Conservation (phyloP, 768 basidiomycete species). For the Hydnum rufescens region DNA sequence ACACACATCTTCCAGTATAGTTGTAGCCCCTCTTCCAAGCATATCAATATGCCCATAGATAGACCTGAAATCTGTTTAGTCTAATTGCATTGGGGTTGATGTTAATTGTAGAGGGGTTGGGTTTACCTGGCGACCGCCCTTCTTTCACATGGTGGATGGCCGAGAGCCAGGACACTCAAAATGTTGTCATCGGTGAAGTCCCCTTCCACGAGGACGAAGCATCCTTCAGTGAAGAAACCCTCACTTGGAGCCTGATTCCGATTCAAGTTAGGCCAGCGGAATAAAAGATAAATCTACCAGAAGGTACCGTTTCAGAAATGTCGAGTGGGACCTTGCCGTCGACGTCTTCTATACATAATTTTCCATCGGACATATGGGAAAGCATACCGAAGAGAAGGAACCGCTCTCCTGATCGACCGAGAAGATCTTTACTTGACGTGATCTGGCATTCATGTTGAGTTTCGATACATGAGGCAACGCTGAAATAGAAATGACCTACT, state of each 20-base stretch:
- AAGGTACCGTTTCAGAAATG: conserved; percentile 60
- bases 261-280: not conserved
- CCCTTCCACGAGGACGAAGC: conserved; percentile 86
- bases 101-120: not conserved
- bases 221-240: conserved; percentile 91
- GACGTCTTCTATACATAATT: conserved; percentile 76
- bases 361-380: conserved; percentile 72
- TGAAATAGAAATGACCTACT: conserved; percentile 27
- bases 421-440: conserved; percentile 85
- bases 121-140: conserved; percentile 61
- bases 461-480: not conserved
- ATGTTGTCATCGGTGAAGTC: conserved; percentile 87
- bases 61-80: conserved; percentile 29
- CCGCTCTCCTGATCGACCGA: conserved; percentile 73
- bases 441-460: conserved; percentile 28
- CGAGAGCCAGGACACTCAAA: conserved; percentile 79
- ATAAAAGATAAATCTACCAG: not conserved
- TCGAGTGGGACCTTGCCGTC: conserved; percentile 83
- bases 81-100: conserved; percentile 8
- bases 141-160: conserved; percentile 91
- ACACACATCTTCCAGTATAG: conserved; percentile 74
- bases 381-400: conserved; percentile 93
- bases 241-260: conserved; percentile 75
- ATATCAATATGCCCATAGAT: conserved; percentile 96
- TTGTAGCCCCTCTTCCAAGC: conserved; percentile 83